Conservation (phyloP, 495 filamentous ascomycete genomes). For the Penicillium arizonense region DNA sequence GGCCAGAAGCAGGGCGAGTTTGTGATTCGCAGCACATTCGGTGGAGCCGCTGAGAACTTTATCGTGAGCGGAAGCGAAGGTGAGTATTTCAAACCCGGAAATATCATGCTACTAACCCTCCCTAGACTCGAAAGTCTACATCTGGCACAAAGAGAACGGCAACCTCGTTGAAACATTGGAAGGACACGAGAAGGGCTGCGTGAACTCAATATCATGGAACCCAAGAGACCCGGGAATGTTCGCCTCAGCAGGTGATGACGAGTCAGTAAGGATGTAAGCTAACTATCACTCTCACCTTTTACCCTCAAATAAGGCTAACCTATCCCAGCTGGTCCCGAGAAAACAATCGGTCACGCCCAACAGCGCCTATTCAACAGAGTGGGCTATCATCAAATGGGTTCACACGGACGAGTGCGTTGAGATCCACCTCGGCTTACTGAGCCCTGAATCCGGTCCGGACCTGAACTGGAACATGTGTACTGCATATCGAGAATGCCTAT, state of each 20-base stretch:
- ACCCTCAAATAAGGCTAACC: conserved; percentile 17
- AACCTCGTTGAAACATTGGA: conserved; percentile 70
- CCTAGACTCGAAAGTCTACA: conserved; percentile 72
- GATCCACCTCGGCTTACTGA: conserved; percentile 38
- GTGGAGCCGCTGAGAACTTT: conserved; percentile 88
- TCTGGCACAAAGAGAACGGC: conserved; percentile 88
- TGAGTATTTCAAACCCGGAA: conserved; percentile 30
- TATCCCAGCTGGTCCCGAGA: conserved; percentile 40
- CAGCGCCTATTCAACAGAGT: conserved; percentile 22
- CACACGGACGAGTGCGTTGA: conserved; percentile 42
- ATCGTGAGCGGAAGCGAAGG: conserved; percentile 91
- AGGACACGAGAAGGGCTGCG: conserved; percentile 70
- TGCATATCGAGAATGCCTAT: background rate
- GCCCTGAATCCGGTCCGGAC: background rate
- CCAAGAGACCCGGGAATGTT: conserved; percentile 80
- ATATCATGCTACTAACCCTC: conserved; percentile 12
- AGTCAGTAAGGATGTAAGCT: conserved; percentile 78
- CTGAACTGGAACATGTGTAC: conserved; percentile 5
- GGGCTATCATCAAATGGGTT: conserved; percentile 32
- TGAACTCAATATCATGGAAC: conserved; percentile 93
- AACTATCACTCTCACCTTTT: background rate
- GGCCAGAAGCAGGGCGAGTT: conserved; percentile 71
- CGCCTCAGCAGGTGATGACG: conserved; percentile 88
- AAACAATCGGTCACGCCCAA: conserved; percentile 21
- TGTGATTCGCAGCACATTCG: conserved; percentile 79